Percentiles rank a stretch among this genome's conserved stretches.
Conservation (phyloP, 1,284 basidiomycete species). For the Ceratobasidium sp. region DNA sequence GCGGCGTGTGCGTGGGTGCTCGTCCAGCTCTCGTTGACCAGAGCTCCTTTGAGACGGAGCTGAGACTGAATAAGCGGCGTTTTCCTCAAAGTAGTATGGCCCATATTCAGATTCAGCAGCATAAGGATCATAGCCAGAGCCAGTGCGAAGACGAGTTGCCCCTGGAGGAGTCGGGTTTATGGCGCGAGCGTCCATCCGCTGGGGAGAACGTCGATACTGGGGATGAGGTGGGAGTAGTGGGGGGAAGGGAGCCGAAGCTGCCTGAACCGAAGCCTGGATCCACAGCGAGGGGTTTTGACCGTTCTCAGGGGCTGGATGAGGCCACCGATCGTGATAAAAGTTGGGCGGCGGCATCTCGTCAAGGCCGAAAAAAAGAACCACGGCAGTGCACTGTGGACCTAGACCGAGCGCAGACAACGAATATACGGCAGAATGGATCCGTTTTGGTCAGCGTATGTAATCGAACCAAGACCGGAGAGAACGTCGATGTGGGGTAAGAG, state of each 20-base stretch:
- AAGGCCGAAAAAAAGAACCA: slow-evolving; percentile 25
- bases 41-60: neutral
- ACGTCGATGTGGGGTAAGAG: slow-evolving; percentile 26
- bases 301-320: slow-evolving; percentile 30
- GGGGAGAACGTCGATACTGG: slow-evolving; percentile 4
- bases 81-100: slow-evolving; percentile 17
- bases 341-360: slow-evolving; percentile 34
- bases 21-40: neutral
- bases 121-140: slow-evolving; percentile 30
- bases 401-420: slow-evolving; percentile 23
- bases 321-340: slow-evolving; percentile 38
- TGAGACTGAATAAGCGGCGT: neutral
- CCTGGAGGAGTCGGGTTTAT: slow-evolving; percentile 8
- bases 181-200: slow-evolving; percentile 9
- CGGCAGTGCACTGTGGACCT: slow-evolving; percentile 31
- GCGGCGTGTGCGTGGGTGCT: neutral
- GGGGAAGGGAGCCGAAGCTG: slow-evolving; percentile 16
- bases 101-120: slow-evolving; percentile 29
- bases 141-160: slow-evolving; percentile 24
- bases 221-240: slow-evolving; percentile 2
- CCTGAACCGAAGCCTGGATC: slow-evolving; percentile 13
- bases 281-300: slow-evolving; percentile 36
- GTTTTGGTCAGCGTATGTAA: slow-evolving; percentile 37
- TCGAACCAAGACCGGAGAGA: neutral
- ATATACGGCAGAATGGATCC: slow-evolving; percentile 30